A percentile compares a stretch with the other conserved stretches of the same genome.
Evolutionary conservation across 371 early-diverging fungal genomes (phyloP).

Genomic region (Rhizopus microsporus): DNA sequence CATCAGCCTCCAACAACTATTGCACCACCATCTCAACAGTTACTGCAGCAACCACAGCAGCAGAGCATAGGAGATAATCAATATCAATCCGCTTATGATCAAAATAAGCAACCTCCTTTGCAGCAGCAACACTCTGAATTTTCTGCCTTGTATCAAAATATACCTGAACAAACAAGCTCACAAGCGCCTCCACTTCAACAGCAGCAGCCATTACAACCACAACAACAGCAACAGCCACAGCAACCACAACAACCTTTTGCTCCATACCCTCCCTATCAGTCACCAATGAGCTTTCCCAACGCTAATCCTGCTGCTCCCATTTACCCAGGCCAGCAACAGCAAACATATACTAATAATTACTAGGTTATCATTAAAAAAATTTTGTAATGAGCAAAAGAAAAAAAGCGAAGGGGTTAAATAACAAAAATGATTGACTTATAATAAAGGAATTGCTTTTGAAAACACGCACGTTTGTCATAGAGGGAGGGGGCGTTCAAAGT

Average conservation of each 20-base stretch:
- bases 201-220: conserved; percentile 13
- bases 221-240: conserved; percentile 11
- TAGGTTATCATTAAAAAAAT: background rate
- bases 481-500: too few relatives aligned
- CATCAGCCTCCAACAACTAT: background rate
- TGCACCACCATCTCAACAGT: background rate
- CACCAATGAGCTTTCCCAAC: background rate
- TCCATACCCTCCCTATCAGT: conserved; percentile 8
- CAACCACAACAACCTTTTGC: conserved; percentile 12
- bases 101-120: conserved; percentile 4
- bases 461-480: too few relatives aligned
- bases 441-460: conserved; percentile 3
- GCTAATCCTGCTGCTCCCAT: conserved; percentile 9
- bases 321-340: conserved; percentile 14
- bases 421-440: background rate
- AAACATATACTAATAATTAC: conserved; percentile 16
- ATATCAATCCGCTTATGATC: conserved; percentile 4
- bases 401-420: too few relatives aligned
- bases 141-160: background rate
- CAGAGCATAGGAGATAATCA: background rate
- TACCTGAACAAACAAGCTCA: background rate
- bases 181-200: conserved; percentile 3
- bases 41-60: conserved; percentile 28
- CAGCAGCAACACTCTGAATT: conserved; percentile 3
- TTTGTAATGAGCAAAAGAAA: too few relatives aligned